These are phyloP conservation scores for Globisporangium middletonii DNA, from an alignment of 352 stramenopile species.

Conservation along the genomic window DNA sequence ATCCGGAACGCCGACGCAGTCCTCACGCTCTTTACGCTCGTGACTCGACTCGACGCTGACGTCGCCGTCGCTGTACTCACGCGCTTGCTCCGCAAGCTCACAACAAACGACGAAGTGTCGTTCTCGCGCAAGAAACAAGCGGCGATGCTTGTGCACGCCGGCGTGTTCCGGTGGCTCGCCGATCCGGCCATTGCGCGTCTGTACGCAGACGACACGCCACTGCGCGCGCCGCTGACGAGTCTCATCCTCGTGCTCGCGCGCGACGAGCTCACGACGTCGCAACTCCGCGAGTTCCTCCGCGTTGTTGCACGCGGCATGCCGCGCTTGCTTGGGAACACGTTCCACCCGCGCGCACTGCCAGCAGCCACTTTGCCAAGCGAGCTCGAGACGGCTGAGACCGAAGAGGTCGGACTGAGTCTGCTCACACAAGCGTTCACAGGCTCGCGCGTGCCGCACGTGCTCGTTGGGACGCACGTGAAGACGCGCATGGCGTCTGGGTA, in stretches of 20 bases:
- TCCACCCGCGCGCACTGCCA: neutral
- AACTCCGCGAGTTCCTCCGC: conserved; percentile 45
- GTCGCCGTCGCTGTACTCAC: conserved; percentile 25
- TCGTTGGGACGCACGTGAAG: conserved; percentile 47
- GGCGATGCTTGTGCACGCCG: conserved; percentile 37
- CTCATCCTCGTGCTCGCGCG: conserved; percentile 39
- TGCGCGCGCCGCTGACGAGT: conserved; percentile 26
- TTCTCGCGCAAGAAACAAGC: conserved; percentile 50
- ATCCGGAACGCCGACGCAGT: conserved; percentile 57
- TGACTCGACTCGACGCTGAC: conserved; percentile 27
- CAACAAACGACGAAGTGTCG: conserved; percentile 29
- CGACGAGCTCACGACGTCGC: conserved; percentile 42
- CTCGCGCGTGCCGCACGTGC: conserved; percentile 40
- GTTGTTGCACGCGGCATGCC: conserved; percentile 55
- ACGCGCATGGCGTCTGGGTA: conserved; percentile 50
- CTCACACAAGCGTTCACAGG: conserved; percentile 35
- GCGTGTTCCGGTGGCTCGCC: conserved; percentile 51
- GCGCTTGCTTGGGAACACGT: conserved; percentile 23
- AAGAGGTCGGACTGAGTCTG: conserved; percentile 40
- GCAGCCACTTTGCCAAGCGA: conserved; percentile 2
- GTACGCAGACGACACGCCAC: conserved; percentile 24
- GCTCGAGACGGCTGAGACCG: neutral
- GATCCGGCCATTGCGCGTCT: conserved; percentile 29
- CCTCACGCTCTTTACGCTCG: conserved; percentile 39
- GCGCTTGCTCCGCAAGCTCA: conserved; percentile 40